Evolutionary conservation across 345 rosid species (phyloP).

Genomic region (Trapa incisa): DNA sequence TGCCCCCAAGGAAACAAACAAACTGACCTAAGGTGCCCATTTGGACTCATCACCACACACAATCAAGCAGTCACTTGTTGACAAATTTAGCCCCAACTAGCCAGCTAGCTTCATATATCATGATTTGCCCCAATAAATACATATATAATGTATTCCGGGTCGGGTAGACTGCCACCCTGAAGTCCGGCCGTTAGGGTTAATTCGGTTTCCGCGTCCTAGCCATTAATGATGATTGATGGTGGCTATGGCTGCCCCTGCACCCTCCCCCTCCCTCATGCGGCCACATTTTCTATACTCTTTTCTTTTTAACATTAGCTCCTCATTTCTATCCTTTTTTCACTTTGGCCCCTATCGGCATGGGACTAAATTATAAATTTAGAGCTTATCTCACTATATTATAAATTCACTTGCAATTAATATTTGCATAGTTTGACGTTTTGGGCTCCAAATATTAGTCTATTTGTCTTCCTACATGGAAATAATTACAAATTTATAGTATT

Average conservation of each 20-base stretch:
- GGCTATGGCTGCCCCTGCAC: too few species aligned
- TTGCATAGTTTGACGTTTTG: neutral
- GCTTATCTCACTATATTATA: neutral
- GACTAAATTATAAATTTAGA: neutral
- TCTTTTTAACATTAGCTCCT: neutral
- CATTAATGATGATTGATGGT: conserved; percentile 8
- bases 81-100: too few species aligned
- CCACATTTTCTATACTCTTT: neutral
- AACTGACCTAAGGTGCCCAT: too few species aligned
- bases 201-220: conserved; percentile 10
- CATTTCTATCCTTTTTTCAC: neutral
- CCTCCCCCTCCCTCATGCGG: too few species aligned
- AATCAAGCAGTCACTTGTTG: too few species aligned
- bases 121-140: too few species aligned
- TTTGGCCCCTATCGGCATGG: neutral
- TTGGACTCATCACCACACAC: too few species aligned
- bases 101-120: too few species aligned
- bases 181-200: neutral
- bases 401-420: neutral
- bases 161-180: neutral
- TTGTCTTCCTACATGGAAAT: too few species aligned
- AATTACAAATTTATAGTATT: too few species aligned
- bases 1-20: too few species aligned
- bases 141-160: neutral
- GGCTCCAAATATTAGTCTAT: too few species aligned